phyloP scores from a whole-genome alignment of 345 rosid genomes.

The Turnera subulata region DNA sequence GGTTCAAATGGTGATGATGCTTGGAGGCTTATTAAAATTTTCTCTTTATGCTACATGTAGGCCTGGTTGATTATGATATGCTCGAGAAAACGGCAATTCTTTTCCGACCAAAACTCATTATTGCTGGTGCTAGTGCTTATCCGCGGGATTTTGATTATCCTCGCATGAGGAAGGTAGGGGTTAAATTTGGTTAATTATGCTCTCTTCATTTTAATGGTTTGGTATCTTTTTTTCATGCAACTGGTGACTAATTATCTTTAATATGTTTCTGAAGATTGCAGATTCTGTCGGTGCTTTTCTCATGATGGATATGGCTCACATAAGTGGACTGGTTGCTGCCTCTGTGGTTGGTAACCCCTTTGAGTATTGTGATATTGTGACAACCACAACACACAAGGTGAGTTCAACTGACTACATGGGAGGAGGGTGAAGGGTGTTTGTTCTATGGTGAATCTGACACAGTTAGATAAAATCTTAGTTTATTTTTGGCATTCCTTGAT shows the following conservation, averaged over 20 bases:
- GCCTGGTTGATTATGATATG: slow-evolving; percentile 83
- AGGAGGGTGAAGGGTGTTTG: too few species aligned
- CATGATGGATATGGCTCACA: slow-evolving; percentile 99
- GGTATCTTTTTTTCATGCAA: not conserved
- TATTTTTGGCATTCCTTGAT: too few species aligned
- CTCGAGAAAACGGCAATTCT: slow-evolving; percentile 84
- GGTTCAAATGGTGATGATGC: slow-evolving; percentile 1
- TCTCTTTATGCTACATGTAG: slow-evolving; percentile 33
- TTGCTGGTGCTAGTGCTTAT: slow-evolving; percentile 97
- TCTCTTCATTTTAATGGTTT: not conserved
- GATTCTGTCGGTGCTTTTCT: slow-evolving; percentile 91
- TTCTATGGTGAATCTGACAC: too few species aligned
- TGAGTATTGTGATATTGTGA: slow-evolving; percentile 83
- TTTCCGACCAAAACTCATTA: slow-evolving; percentile 88
- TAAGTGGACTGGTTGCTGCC: slow-evolving; percentile 94
- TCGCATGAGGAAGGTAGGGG: slow-evolving; percentile 83
- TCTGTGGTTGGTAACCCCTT: slow-evolving; percentile 87
- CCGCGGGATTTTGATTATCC: slow-evolving; percentile 92
- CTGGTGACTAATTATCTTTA: slow-evolving; percentile 19
- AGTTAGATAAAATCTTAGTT: too few species aligned
- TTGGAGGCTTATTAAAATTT: slow-evolving; percentile 11
- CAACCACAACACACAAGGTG: slow-evolving; percentile 95
- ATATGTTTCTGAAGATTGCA: slow-evolving; percentile 58
- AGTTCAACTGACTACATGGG: not conserved
- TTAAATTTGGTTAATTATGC: not conserved